A percentile compares a stretch with the other conserved stretches of the same genome.
These are phyloP conservation scores for Schrenkiella parvula DNA, from an alignment of 345 rosid species.

Conservation along the genomic window DNA sequence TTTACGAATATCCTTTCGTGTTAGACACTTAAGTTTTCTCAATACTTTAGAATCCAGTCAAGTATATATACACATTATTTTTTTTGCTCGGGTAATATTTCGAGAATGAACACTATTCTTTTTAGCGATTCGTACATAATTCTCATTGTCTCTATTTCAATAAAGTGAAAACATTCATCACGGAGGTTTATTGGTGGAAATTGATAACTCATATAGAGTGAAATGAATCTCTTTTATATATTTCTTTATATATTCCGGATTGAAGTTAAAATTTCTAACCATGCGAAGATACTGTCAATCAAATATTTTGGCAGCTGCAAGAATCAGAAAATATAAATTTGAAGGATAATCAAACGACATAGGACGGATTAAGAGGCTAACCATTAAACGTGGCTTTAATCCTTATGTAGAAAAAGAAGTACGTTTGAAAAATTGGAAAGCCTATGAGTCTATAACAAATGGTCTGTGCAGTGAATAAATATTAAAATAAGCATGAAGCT, in stretches of 20 bases:
- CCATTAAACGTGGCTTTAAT: neutral
- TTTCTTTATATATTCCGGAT: neutral
- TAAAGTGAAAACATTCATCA: neutral
- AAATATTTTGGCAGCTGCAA: neutral
- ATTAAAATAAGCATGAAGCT: conserved; percentile 1
- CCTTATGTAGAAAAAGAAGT: neutral
- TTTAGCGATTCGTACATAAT: neutral
- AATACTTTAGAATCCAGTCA: conserved; percentile 9
- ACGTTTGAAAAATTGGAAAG: neutral
- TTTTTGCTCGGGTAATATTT: neutral
- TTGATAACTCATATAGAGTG: neutral
- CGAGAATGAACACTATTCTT: neutral
- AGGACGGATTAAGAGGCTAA: neutral
- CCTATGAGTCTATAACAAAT: neutral
- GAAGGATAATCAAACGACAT: neutral
- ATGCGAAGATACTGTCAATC: neutral
- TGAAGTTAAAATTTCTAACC: neutral
- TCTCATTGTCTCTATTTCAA: neutral
- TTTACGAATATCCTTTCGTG: conserved; percentile 11
- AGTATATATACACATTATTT: neutral
- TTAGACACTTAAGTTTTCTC: neutral
- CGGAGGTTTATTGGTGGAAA: neutral
- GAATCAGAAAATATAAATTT: neutral
- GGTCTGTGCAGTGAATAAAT: neutral
- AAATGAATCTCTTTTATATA: neutral